Base-by-base conservation (phyloP, 2,329 filamentous ascomycete species). In the Fusarium pininemorale region DNA sequence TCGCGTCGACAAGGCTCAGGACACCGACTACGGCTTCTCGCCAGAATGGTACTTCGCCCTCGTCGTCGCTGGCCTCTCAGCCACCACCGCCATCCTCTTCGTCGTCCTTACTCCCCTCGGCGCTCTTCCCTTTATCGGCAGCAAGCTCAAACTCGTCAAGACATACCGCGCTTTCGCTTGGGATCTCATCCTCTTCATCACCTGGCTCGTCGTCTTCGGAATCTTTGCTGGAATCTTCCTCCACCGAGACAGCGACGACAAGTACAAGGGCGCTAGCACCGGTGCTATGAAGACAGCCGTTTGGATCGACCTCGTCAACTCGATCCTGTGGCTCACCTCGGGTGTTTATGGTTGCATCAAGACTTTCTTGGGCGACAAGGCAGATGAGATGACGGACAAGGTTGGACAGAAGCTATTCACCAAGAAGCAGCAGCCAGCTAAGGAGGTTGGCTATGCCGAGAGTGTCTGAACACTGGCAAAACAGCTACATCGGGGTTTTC, bases 201-300 rank as follows among this genome's bases (percentile, higher is more conserved):
- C 82, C 6, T 95, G 92, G 90, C 84, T 93, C 69, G 87, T 90
- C 20, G 85, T 92, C 6, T 94, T 94, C 79, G 93, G 92, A 35
- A 87, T 93, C 67, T 94, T 95, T 75, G 93, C 90, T 20, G 88
- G 86, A 69, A 90, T 94, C 83, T 95, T 92, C 82, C 89, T 94
- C 66, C 81, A 86, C 39, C 86, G 89, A 56, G 82, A 90, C 70
- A 86, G 86, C 63, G 87, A 91, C 65, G 83, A 85, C 39, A 77
- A 81, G 45, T 87, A 86, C 80, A 82, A 87, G 79, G 85, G 84
- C 37, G 81, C 79, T 50, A 84, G 80, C 69, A 84, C 84, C 0
- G 70, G 78, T 8, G 58, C 79, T 12, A 94, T 94, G 93, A 92
- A 92, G 82, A 86, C 88, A 69, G 91, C 92, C 5, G 92, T 93